These are phyloP conservation scores for Aspergillus sp. DNA, from an alignment of 2,329 filamentous ascomycete species.

Conservation along the genomic window DNA sequence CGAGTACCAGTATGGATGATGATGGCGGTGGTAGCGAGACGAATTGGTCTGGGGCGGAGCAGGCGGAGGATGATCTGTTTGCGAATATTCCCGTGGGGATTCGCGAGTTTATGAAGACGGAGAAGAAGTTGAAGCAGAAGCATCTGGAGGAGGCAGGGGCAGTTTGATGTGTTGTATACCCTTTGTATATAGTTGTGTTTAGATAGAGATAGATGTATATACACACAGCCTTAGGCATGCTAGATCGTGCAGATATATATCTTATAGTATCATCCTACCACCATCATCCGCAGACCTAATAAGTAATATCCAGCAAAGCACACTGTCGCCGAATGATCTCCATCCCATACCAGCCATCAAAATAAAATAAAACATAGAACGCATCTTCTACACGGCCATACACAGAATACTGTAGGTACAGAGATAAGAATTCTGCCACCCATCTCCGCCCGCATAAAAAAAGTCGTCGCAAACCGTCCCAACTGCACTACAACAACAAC, in stretches of 20 bases:
- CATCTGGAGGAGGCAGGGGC: conserved; percentile 56
- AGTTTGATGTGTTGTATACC: background rate
- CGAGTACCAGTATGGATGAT: conserved; percentile 69
- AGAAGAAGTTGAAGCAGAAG: conserved; percentile 82
- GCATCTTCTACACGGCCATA: no score
- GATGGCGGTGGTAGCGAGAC: conserved; percentile 74
- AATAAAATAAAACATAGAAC: no score
- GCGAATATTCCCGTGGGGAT: conserved; percentile 85
- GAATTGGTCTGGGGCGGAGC: conserved; percentile 57
- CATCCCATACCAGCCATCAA: no score
- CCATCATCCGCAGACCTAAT: no score
- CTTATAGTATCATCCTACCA: no score
- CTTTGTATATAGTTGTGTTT: background rate
- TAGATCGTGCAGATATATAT: no score
- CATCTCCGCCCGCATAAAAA: background rate
- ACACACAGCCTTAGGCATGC: no score
- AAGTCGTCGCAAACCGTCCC: background rate
- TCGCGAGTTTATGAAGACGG: conserved; percentile 93
- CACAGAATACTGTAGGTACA: no score
- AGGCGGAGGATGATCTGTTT: conserved; percentile 62
- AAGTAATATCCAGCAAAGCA: no score
- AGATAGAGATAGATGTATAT: background rate
- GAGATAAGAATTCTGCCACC: background rate
- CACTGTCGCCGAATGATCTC: no score
- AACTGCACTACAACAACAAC: background rate